These are phyloP conservation scores for Dictyophora rubrovolvata DNA, from an alignment of 768 basidiomycete species.

Conservation along the genomic window DNA sequence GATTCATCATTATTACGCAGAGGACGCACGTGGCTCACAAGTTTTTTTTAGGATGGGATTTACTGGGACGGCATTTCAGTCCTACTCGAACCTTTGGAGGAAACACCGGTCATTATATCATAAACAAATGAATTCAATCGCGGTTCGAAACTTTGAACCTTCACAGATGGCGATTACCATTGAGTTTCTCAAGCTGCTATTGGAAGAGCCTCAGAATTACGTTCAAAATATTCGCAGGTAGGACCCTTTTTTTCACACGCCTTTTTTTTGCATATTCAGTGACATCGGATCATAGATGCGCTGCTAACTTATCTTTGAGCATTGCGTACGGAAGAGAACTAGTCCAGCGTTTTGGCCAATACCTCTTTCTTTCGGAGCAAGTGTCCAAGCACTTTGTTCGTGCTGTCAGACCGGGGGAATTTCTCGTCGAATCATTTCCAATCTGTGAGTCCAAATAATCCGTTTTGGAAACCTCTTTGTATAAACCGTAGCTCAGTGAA, in stretches of 20 bases:
- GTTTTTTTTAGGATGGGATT: slow-evolving; percentile 30
- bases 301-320: background rate
- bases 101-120: slow-evolving; percentile 30
- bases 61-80: slow-evolving; percentile 31
- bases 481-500: slow-evolving; percentile 8
- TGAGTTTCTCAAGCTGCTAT: slow-evolving; percentile 28
- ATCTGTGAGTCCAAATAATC: background rate
- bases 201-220: slow-evolving; percentile 28
- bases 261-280: background rate
- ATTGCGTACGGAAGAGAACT: slow-evolving; percentile 2
- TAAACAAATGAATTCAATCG: slow-evolving; percentile 26
- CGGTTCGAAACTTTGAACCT: slow-evolving; percentile 20
- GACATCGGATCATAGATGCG: background rate
- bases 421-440: background rate
- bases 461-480: background rate
- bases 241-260: background rate
- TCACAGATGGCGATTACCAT: slow-evolving; percentile 26
- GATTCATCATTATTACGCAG: slow-evolving; percentile 10
- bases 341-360: background rate
- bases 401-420: background rate
- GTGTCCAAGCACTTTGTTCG: background rate
- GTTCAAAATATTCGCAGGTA: slow-evolving; percentile 23
- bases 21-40: background rate
- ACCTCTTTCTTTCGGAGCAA: background rate
- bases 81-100: slow-evolving; percentile 27